These are phyloP conservation scores for Cladophialophora psammophila DNA, from an alignment of 2,329 filamentous ascomycete genomes.

Conservation along the genomic window DNA sequence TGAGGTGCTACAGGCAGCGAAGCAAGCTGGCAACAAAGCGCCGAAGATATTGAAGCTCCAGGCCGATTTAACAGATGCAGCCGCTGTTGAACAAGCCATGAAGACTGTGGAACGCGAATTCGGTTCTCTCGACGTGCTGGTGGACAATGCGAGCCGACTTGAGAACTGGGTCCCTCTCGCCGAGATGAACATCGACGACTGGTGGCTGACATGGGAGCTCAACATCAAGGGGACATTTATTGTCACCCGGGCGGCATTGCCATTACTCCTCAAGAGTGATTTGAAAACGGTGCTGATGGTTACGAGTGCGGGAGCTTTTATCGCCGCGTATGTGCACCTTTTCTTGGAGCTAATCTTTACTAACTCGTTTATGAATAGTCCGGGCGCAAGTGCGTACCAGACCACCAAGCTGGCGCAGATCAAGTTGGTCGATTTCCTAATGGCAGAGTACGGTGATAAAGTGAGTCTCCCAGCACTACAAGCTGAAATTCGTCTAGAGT, in stretches of 20 bases:
- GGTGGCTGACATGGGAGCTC: slow-evolving; percentile 37
- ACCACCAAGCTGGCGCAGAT: slow-evolving; percentile 54
- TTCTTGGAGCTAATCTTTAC: too few relatives aligned
- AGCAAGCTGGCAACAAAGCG: neutral
- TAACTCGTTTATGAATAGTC: slow-evolving; percentile 38
- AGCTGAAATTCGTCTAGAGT: too few relatives aligned
- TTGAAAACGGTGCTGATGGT: slow-evolving; percentile 47
- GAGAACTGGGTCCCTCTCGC: slow-evolving; percentile 25
- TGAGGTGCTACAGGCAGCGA: neutral
- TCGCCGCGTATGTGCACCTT: neutral
- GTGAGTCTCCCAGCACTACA: too few relatives aligned
- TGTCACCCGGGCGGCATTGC: slow-evolving; percentile 38
- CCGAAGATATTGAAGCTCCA: slow-evolving; percentile 4
- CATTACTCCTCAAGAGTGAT: slow-evolving; percentile 42
- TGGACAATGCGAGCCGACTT: slow-evolving; percentile 46
- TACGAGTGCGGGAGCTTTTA: slow-evolving; percentile 51
- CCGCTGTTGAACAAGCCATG: slow-evolving; percentile 42
- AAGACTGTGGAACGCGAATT: slow-evolving; percentile 41
- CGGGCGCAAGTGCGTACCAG: slow-evolving; percentile 56
- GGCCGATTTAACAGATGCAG: neutral
- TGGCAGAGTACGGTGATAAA: slow-evolving; percentile 50
- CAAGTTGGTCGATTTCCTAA: slow-evolving; percentile 56
- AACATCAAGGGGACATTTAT: slow-evolving; percentile 37
- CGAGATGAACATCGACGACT: slow-evolving; percentile 32
- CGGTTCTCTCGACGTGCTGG: slow-evolving; percentile 45